These are phyloP conservation scores for Quercus glauca DNA, from an alignment of 306 rosid species.

Conservation along the genomic window DNA sequence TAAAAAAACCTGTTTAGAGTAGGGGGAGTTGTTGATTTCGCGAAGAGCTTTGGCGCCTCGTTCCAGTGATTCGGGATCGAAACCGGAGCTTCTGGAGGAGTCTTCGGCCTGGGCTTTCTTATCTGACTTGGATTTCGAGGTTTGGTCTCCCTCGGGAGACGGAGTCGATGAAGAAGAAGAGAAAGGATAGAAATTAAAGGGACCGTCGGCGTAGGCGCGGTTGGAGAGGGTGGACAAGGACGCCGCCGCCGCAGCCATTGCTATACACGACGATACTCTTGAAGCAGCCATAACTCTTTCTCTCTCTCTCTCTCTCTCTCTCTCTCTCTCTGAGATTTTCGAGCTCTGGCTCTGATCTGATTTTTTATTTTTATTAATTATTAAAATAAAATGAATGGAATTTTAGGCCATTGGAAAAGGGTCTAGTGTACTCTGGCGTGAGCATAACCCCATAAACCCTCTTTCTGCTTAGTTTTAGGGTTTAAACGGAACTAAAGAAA, in stretches of 20 bases:
- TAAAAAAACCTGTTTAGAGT: constrained; percentile 56
- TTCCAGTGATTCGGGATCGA: constrained; percentile 82
- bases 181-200: constrained; percentile 59
- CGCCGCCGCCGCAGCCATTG: constrained; percentile 66
- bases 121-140: constrained; percentile 45
- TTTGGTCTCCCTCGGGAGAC: constrained; percentile 34
- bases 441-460: constrained; percentile 36
- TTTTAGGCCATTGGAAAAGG: background rate
- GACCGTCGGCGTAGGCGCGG: constrained; percentile 55
- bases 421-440: constrained; percentile 8
- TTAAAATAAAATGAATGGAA: background rate
- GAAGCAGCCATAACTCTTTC: constrained; percentile 50
- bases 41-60: constrained; percentile 92
- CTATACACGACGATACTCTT: constrained; percentile 58
- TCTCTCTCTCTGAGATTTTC: constrained; percentile 1
- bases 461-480: constrained; percentile 28
- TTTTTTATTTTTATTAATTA: background rate
- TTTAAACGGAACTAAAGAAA: constrained; percentile 35
- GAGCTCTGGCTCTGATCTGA: constrained; percentile 12
- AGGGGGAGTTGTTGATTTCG: constrained; percentile 63
- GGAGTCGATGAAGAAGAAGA: constrained; percentile 48
- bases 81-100: constrained; percentile 71
- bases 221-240: constrained; percentile 49
- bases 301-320: background rate
- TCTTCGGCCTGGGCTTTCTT: constrained; percentile 50